Conservation (phyloP, 78 protist species). For the Planoprotostelium fungivorum region DNA sequence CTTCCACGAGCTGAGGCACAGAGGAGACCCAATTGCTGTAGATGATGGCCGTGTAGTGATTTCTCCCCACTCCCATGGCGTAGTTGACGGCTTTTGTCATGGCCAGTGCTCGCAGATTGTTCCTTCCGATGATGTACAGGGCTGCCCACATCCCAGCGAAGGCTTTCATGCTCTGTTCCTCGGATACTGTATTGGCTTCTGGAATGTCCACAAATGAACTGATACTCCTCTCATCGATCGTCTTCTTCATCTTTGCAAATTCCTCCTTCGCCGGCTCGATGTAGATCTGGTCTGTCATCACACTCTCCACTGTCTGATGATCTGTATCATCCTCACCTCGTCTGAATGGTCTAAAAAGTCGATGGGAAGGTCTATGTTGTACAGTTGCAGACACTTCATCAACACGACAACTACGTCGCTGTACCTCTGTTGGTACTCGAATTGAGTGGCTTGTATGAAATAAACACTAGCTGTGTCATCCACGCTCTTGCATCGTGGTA, state of each 20-base stretch:
- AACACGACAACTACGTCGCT: neutral
- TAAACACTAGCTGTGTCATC: neutral
- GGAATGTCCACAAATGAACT: too few relatives aligned
- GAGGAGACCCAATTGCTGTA: neutral
- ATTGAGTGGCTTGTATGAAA: neutral
- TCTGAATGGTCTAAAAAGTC: neutral
- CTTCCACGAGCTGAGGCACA: neutral
- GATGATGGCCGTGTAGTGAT: neutral
- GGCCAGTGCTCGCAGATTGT: neutral
- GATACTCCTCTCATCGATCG: neutral
- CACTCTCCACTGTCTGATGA: too few relatives aligned
- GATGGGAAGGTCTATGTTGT: neutral
- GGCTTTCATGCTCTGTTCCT: neutral
- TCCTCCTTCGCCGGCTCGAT: neutral
- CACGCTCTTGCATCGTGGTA: neutral
- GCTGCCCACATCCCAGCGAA: neutral
- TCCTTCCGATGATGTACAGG: neutral
- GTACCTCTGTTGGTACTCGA: neutral
- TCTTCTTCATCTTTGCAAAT: neutral
- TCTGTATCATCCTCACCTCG: neutral
- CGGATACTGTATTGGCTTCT: neutral
- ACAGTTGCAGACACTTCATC: neutral
- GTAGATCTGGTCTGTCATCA: neutral
- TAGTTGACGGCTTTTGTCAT: neutral
- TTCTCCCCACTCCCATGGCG: neutral